Base-by-base conservation (phyloP, 176 grass and related monocot genomes). In the Metroxylon sagu region DNA sequence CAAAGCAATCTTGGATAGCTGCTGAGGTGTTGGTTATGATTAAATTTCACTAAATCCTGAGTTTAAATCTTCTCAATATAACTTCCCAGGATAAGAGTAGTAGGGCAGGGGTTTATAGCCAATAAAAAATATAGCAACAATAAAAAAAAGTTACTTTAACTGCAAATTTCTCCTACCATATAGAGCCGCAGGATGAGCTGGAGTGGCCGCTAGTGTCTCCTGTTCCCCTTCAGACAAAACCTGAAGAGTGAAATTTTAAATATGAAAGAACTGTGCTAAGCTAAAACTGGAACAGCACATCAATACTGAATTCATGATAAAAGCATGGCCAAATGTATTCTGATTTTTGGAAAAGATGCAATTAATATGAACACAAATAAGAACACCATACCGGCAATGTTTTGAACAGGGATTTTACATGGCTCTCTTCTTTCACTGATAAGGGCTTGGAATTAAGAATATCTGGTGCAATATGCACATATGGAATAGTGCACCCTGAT, bases 151-250 rank as follows among this genome's bases (percentile, higher is more conserved):
- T 52, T 43, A 52, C 14, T 52, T 59, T 19, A 29, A 19, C 17
- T 18, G 56, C 56, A 61, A 31, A 62, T 52, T 25, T 7, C 1
- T 17, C 61, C 27, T 75, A 95, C 91, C 86, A 61, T 90, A 70
- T 56, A 96, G 54, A 68, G 86, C 87, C 68, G 81, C 67, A 71
- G 86, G 86, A 62, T 96, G 86, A 72, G 75, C 81, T 72, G 86
- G 92, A 57, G 83, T 96, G 18, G 92, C 69, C 12, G 92, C 80
- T 48, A 96, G 59, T 57, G 72, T 81, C 39, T 90, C 65, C 57
- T 80, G 83, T 60, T 90, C 75, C 14, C 68, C 60, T 76, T 83
- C 71, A 57, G 86, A 85, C 67, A 90, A 82, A 62, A 90, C 85
- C 85, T 85, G 71, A 8, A 71, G 71, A 16, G 18, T 26, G 8